phyloP scores from a whole-genome alignment of 192 early-diverging fungal genomes.

The Coemansia sp. region DNA sequence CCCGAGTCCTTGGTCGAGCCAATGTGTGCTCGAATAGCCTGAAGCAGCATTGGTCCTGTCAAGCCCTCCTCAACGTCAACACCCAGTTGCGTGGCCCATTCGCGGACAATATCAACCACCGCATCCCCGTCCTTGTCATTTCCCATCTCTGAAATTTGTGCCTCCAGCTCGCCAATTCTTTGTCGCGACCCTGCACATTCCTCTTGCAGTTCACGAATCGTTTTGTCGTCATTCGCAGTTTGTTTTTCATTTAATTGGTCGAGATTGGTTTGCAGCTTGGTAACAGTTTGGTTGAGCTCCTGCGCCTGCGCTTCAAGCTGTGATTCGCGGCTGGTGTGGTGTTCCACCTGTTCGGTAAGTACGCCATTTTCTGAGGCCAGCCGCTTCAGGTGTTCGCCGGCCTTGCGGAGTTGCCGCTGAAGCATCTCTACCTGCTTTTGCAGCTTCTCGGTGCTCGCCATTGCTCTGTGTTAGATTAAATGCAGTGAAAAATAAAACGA shows the following conservation, averaged over 20 bases:
- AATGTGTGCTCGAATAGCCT: slow-evolving; percentile 15
- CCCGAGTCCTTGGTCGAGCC: background rate
- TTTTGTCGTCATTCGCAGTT: background rate
- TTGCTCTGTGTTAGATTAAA: slow-evolving; percentile 2
- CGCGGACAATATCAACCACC: slow-evolving; percentile 4
- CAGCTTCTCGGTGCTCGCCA: slow-evolving; percentile 38
- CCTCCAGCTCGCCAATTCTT: slow-evolving; percentile 25
- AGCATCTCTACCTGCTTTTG: slow-evolving; percentile 52
- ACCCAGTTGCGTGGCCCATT: slow-evolving; percentile 31
- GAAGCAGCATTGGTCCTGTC: slow-evolving; percentile 17
- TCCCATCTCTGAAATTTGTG: slow-evolving; percentile 20
- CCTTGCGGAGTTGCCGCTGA: slow-evolving; percentile 53
- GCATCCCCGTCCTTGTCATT: background rate
- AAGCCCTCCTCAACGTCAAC: background rate
- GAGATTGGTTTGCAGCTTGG: slow-evolving; percentile 14
- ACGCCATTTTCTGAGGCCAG: slow-evolving; percentile 58
- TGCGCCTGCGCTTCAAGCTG: slow-evolving; percentile 26
- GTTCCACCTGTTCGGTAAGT: slow-evolving; percentile 47
- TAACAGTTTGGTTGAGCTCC: slow-evolving; percentile 11
- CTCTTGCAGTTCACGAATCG: background rate
- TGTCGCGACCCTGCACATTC: slow-evolving; percentile 11
- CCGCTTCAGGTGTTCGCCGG: slow-evolving; percentile 52
- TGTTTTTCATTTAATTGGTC: background rate
- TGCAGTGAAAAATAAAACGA: background rate
- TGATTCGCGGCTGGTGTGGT: slow-evolving; percentile 27